Base-by-base conservation (phyloP, 306 rosid genomes). In the Gastrolobium bilobum region DNA sequence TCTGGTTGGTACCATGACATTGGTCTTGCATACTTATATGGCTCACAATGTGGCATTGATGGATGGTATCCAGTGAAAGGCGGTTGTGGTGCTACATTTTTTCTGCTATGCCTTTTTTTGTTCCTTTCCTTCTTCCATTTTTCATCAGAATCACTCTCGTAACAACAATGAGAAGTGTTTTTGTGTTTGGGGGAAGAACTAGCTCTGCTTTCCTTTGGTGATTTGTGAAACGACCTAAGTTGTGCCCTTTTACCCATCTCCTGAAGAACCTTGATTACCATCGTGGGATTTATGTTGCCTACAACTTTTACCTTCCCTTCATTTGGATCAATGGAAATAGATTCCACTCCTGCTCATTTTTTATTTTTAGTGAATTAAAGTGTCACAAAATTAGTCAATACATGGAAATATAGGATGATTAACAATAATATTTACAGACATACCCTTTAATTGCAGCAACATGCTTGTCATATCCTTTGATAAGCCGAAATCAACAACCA, bases 181-280 rank as follows among this genome's bases (percentile, higher is more conserved):
- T 35, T 35, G 39, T 35, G 39, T 58, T 9, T 31, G 39, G 1
- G 38, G 4, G 9, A 13, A 29, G n/a, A 9, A 31, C 38, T 5
- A 30, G 13, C 6, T 66, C 42, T 20, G 15, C 53, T 7, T 20
- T 66, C 15, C 14, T 4, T 9, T 7, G 53, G 34, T 66, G 20
- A 10, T 63, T 43, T 39, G 0, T 63, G 5, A 7, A 38, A 66
- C 3, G 53, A 43, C 71, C 34, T 20, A 26, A 67, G 38, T 26
- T 67, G 73, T 67, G 73, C 73, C 15, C 30, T 46, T 43, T 43
- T 29, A 15, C 56, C 73, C 37, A 67, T 43, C 10, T 63, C 44
- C 53, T 67, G 54, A 44, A 67, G 26, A 44, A 43, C 4, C 38
- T 67, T 67, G 7, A 67, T 15, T 0, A 44, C 56, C 10, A 20